A percentile compares a stretch with the other conserved stretches of the same genome.
Conservation (phyloP, 1,139 yeast genomes). For the Diutina siamensis region DNA sequence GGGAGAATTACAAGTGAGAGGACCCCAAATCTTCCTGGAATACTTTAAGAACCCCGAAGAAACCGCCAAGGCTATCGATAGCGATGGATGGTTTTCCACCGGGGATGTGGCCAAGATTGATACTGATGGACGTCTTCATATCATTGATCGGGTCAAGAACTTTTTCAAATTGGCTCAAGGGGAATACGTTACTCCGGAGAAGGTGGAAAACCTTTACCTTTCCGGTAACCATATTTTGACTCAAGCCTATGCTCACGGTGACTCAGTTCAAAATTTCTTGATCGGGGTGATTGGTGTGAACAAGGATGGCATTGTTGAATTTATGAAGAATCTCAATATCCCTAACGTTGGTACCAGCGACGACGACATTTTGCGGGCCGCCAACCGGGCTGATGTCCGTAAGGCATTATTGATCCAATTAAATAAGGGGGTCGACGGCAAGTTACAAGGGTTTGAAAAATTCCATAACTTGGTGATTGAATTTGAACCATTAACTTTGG, state of each 20-base stretch:
- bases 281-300: conserved; percentile 11
- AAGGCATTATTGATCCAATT: background rate
- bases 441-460: conserved; percentile 45
- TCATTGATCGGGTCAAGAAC: conserved; percentile 12
- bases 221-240: conserved; percentile 10
- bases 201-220: conserved; percentile 11
- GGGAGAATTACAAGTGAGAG: conserved; percentile 14
- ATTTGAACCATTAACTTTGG: conserved; percentile 57
- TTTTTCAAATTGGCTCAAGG: conserved; percentile 13
- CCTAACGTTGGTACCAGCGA: background rate
- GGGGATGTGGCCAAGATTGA: conserved; percentile 12
- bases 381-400: background rate
- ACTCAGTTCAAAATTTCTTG: conserved; percentile 9
- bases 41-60: conserved; percentile 16
- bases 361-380: background rate
- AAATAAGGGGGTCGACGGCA: conserved; percentile 7
- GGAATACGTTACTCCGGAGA: conserved; percentile 13
- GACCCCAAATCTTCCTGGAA: conserved; percentile 10
- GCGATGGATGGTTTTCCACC: conserved; percentile 12
- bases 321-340: conserved; percentile 8
- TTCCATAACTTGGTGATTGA: conserved; percentile 48
- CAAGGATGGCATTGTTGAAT: conserved; percentile 8
- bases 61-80: conserved; percentile 17
- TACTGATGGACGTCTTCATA: conserved; percentile 10
- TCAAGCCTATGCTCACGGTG: conserved; percentile 11